Base-by-base conservation (phyloP, 345 rosid species). In the Salix purpurea region DNA sequence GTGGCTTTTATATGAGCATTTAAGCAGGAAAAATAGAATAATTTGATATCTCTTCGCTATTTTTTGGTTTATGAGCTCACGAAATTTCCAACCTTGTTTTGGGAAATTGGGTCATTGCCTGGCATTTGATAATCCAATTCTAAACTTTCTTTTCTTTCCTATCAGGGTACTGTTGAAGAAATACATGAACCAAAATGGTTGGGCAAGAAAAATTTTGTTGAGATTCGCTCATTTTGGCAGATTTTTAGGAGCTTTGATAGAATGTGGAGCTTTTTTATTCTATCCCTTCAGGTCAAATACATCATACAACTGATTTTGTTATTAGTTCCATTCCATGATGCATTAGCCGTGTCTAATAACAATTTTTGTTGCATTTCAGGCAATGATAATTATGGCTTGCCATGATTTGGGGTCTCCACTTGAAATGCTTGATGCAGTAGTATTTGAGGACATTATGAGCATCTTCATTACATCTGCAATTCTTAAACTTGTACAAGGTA, bases 211-310 rank as follows among this genome's bases (percentile, higher is more conserved):
- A 91, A 95, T 80, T 95, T 91, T 87, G 94, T 90, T 66, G 99
- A 95, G 90, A 89, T 83, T 50, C 99, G 91, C 75, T 91, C 99
- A 30, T 90, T 95, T 82, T 95, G 97, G 99, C 99, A 95, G 80
- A 89, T 95, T 77, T 95, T 91, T 81, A 85, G 99, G 83, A 93
- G 99, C 88, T 95, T 95, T 85, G 97, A 91, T 79, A 87, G 99
- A 84, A 90, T 93, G 97, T 95, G 99, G 99, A 88, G 86, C 77
- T 91, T 93, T 88, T 93, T 89, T 86, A 88, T 95, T 79, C 72
- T 95, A 86, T 87, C 96, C 72, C 94, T 95, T 77, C 99, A 95
- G 97, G 99, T 73, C 65, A 74, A 54, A 54, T 48, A 13, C 67
- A 34, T 19, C 40, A 32, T 26, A 10, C 4, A 56, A 60, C 36